These are phyloP conservation scores for Pythium myriotylum DNA, from an alignment of 352 stramenopile genomes.

Conservation along the genomic window DNA sequence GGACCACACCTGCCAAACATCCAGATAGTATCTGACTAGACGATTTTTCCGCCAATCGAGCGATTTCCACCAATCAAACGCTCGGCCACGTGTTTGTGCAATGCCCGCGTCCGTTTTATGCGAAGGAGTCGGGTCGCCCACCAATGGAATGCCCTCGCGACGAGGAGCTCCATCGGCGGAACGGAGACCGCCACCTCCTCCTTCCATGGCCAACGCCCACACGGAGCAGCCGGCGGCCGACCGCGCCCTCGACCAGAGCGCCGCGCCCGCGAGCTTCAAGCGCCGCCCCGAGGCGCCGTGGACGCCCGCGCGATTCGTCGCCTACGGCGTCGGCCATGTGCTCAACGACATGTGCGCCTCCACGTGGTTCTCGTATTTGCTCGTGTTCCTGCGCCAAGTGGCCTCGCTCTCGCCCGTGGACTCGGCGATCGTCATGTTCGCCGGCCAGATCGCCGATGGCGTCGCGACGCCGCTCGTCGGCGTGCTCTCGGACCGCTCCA, in stretches of 20 bases:
- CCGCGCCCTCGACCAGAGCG: too few relatives aligned
- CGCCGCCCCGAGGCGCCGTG: conserved; percentile 31
- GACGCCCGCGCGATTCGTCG: conserved; percentile 59
- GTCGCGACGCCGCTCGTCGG: conserved; percentile 80
- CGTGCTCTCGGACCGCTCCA: conserved; percentile 71
- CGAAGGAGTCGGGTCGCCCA: background rate
- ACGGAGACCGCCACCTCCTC: background rate
- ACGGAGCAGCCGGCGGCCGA: conserved; percentile 7
- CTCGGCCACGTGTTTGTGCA: conserved; percentile 5
- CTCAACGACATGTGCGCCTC: conserved; percentile 90
- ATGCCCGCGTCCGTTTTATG: background rate
- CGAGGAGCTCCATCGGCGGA: conserved; percentile 13
- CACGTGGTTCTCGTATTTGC: conserved; percentile 88
- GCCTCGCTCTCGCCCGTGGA: conserved; percentile 71
- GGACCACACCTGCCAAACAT: background rate
- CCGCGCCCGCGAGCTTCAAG: background rate
- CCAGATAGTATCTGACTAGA: too few relatives aligned
- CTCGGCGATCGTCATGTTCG: conserved; percentile 87
- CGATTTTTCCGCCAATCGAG: conserved; percentile 1
- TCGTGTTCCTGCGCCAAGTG: conserved; percentile 74
- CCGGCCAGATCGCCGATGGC: conserved; percentile 81
- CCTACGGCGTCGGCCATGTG: conserved; percentile 84
- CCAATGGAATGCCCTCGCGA: conserved; percentile 10
- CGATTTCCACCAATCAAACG: background rate
- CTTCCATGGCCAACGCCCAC: conserved; percentile 10